Evolutionary conservation across 805 yeast species (phyloP).

Genomic region (Wilhelminamyces savonicus): DNA sequence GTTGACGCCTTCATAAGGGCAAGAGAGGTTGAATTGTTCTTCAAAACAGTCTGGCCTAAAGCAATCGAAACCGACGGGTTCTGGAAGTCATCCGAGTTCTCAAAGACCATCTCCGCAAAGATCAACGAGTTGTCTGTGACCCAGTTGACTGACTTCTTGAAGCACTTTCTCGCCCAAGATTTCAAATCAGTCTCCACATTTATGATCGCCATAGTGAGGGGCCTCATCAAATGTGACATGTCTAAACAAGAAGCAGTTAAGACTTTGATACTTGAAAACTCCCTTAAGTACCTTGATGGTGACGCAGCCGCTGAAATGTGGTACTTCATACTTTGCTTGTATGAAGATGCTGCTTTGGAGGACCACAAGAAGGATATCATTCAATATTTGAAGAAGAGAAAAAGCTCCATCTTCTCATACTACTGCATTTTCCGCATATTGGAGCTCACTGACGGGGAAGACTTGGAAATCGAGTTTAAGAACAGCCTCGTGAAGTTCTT

Average conservation of each 20-base stretch:
- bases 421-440: too few relatives aligned
- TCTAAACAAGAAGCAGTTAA: conserved; percentile 11
- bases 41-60: conserved; percentile 37
- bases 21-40: conserved; percentile 50
- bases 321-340: conserved; percentile 43
- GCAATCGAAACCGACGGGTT: conserved; percentile 11
- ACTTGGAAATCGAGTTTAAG: too few relatives aligned
- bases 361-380: conserved; percentile 7
- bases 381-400: conserved; percentile 4
- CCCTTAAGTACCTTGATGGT: conserved; percentile 9
- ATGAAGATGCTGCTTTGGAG: conserved; percentile 24
- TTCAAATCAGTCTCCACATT: too few relatives aligned
- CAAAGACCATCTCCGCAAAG: conserved; percentile 32
- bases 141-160: conserved; percentile 30
- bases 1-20: conserved; percentile 45
- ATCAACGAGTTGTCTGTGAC: conserved; percentile 40
- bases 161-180: too few relatives aligned
- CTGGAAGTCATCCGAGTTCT: conserved; percentile 24
- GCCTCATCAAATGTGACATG: conserved; percentile 31
- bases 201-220: conserved; percentile 23
- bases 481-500: too few relatives aligned
- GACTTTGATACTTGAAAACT: conserved; percentile 3
- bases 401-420: too few relatives aligned
- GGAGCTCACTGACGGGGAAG: too few relatives aligned
- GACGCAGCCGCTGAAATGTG: conserved; percentile 24